Evolutionary conservation across 2,329 filamentous ascomycete genomes (phyloP).

Genomic region (Didymella segeticola): DNA sequence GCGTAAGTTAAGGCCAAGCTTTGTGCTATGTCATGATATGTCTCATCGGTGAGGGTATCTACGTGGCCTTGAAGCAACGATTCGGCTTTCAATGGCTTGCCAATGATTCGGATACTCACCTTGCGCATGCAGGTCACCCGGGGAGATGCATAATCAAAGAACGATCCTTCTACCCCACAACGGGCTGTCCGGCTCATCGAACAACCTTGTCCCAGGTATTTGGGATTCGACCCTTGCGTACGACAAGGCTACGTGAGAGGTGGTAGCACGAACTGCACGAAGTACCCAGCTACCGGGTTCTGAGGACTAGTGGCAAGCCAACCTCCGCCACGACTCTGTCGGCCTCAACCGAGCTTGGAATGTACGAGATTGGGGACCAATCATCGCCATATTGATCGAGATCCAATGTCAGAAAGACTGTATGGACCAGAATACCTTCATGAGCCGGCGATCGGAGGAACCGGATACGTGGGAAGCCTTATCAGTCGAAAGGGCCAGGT

Average conservation of each 20-base stretch:
- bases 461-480: neutral
- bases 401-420: neutral
- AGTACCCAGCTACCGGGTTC: slow-evolving; percentile 42
- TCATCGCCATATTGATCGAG: neutral
- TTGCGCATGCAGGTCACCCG: slow-evolving; percentile 39
- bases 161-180: slow-evolving; percentile 34
- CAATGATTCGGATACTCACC: slow-evolving; percentile 17
- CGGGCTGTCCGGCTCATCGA: slow-evolving; percentile 35
- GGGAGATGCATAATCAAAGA: slow-evolving; percentile 36
- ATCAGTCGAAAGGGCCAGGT: neutral
- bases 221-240: slow-evolving; percentile 39
- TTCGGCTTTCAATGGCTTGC: slow-evolving; percentile 14
- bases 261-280: slow-evolving; percentile 33
- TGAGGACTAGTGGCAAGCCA: slow-evolving; percentile 31
- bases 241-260: slow-evolving; percentile 28
- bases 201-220: slow-evolving; percentile 34
- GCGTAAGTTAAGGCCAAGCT: slow-evolving; percentile 10
- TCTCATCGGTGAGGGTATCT: slow-evolving; percentile 15
- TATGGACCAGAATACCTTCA: neutral
- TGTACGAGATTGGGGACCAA: slow-evolving; percentile 6
- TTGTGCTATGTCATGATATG: slow-evolving; percentile 15
- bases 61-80: neutral
- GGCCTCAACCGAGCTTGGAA: slow-evolving; percentile 37
- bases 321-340: slow-evolving; percentile 26
- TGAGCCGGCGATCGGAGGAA: neutral